phyloP scores from a whole-genome alignment of 768 basidiomycete species.

The Heimioporus sp. region DNA sequence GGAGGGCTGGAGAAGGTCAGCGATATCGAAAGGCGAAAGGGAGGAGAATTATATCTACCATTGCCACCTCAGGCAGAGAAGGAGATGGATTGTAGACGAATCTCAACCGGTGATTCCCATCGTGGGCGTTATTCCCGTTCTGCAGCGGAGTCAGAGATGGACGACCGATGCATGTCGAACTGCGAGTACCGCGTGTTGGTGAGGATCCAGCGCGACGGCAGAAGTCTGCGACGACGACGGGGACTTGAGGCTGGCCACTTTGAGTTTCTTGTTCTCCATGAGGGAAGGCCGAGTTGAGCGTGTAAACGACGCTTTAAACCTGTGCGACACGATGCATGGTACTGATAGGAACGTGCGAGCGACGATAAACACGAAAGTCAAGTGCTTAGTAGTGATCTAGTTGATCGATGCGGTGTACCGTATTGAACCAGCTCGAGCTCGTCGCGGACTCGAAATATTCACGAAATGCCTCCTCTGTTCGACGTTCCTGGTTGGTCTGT shows the following conservation, averaged over 20 bases:
- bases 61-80: conserved; percentile 6
- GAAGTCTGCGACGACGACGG: conserved; percentile 5
- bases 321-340: conserved; percentile 14
- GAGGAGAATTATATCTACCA: conserved; percentile 14
- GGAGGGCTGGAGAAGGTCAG: conserved; percentile 13
- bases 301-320: conserved; percentile 10
- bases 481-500: conserved; percentile 72
- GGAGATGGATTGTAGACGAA: conserved; percentile 6
- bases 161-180: background rate
- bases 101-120: conserved; percentile 4
- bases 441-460: conserved; percentile 4
- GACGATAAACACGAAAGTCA: conserved; percentile 17
- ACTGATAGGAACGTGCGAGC: conserved; percentile 2
- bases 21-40: conserved; percentile 1
- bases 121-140: conserved; percentile 13
- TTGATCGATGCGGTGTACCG: no score
- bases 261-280: conserved; percentile 11
- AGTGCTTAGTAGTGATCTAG: background rate
- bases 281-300: background rate
- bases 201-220: conserved; percentile 6
- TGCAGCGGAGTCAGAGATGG: conserved; percentile 15
- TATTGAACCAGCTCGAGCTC: background rate
- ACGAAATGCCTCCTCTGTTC: conserved; percentile 43
- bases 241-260: conserved; percentile 9
- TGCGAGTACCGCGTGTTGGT: conserved; percentile 18